These are phyloP conservation scores for Themeda triandra DNA, from an alignment of 176 grass and related monocot species.

Conservation along the genomic window DNA sequence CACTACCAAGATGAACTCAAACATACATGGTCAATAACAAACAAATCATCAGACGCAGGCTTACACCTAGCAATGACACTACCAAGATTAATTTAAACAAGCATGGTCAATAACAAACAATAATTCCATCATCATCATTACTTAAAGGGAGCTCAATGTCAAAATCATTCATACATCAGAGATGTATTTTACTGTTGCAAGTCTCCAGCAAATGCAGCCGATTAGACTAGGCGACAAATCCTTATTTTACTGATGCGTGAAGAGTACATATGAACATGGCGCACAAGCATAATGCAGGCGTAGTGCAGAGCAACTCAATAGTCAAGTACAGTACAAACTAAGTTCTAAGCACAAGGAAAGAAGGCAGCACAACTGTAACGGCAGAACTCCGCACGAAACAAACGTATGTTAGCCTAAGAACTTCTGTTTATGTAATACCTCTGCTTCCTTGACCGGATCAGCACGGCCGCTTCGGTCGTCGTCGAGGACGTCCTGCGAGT, in stretches of 20 bases:
- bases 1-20: background rate
- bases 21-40: background rate
- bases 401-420: too few species aligned
- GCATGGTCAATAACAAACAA: background rate
- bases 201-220: background rate
- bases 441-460: slow-evolving; percentile 64
- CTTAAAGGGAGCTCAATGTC: background rate
- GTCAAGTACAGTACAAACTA: background rate
- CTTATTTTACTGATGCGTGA: background rate
- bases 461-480: slow-evolving; percentile 10
- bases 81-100: background rate
- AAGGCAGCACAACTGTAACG: background rate
- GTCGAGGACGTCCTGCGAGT: slow-evolving; percentile 27
- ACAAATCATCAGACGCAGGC: background rate
- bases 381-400: background rate
- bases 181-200: background rate
- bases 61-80: slow-evolving; percentile 7
- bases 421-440: too few species aligned
- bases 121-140: background rate
- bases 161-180: slow-evolving; percentile 6
- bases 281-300: background rate
- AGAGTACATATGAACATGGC: background rate
- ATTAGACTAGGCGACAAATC: background rate
- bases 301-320: background rate
- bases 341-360: background rate